A percentile compares a stretch with the other conserved stretches of the same genome.
These are phyloP conservation scores for Penicillium steckii DNA, from an alignment of 495 filamentous ascomycete genomes.

Conservation along the genomic window DNA sequence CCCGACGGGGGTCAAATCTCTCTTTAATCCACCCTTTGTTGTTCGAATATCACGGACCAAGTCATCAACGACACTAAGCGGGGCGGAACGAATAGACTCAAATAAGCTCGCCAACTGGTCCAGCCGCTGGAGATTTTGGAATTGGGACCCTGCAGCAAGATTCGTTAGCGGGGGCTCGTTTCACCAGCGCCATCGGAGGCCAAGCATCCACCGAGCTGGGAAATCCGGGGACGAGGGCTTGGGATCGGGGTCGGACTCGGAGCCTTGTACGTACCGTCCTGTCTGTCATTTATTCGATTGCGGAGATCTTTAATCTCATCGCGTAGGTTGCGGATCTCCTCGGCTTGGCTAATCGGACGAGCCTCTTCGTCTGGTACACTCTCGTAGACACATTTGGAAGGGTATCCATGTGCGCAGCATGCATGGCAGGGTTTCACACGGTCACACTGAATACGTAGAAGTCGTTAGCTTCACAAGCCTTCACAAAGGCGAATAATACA, in stretches of 20 bases:
- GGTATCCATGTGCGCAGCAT: conserved; percentile 48
- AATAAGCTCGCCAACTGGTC: conserved; percentile 39
- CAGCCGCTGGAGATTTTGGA: conserved; percentile 26
- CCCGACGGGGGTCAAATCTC: conserved; percentile 19
- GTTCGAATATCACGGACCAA: conserved; percentile 35
- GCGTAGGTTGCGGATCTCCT: conserved; percentile 44
- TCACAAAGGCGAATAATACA: no score
- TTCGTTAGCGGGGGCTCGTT: conserved; percentile 7
- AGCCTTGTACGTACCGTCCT: conserved; percentile 25
- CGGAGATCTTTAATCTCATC: conserved; percentile 39
- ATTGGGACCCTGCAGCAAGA: conserved; percentile 20
- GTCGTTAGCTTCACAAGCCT: conserved; percentile 10
- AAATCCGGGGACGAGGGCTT: not conserved
- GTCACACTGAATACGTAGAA: conserved; percentile 36
- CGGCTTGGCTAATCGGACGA: conserved; percentile 40
- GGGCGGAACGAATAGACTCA: conserved; percentile 41
- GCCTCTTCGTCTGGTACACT: conserved; percentile 34
- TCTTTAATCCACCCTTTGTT: conserved; percentile 21
- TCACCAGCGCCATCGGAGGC: not conserved
- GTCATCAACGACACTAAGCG: conserved; percentile 31
- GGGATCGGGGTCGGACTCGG: not conserved
- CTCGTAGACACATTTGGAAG: conserved; percentile 45
- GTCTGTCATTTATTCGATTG: conserved; percentile 23
- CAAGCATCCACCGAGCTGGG: not conserved
- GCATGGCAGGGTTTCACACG: conserved; percentile 47